These are phyloP conservation scores for Saccharomyces hybrid DNA, from an alignment of 1,139 yeast species.

Conservation along the genomic window DNA sequence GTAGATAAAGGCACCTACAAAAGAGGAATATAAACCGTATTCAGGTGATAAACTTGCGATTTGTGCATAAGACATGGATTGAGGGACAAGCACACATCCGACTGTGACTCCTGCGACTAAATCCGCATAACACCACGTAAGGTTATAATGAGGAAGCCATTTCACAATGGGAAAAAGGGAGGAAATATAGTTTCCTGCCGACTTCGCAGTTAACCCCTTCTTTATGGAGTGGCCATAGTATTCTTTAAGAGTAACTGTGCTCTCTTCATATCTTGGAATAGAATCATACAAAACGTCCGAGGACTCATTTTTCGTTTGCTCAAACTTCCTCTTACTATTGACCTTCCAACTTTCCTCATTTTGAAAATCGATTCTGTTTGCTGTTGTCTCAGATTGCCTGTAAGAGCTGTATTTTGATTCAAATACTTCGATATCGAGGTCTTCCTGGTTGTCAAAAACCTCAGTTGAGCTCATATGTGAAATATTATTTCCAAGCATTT, in stretches of 20 bases:
- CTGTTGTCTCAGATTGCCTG: neutral
- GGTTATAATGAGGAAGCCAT: conserved; percentile 82
- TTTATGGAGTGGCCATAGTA: conserved; percentile 19
- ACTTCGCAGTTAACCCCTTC: conserved; percentile 11
- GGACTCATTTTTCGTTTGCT: neutral
- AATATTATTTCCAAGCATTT: neutral
- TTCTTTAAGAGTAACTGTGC: conserved; percentile 18
- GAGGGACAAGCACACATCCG: conserved; percentile 89
- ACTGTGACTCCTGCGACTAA: conserved; percentile 88
- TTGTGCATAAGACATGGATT: conserved; percentile 90
- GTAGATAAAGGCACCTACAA: conserved; percentile 83
- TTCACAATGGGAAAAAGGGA: conserved; percentile 70
- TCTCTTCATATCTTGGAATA: conserved; percentile 23
- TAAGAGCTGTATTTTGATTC: neutral
- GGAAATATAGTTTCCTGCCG: conserved; percentile 38
- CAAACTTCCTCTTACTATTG: neutral
- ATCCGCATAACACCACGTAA: conserved; percentile 73
- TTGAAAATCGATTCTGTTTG: neutral
- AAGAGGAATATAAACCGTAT: conserved; percentile 85
- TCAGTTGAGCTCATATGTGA: neutral
- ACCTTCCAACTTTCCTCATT: neutral
- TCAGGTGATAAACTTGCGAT: conserved; percentile 76
- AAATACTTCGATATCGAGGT: neutral
- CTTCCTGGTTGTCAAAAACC: neutral
- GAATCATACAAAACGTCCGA: neutral